Evolutionary conservation across 805 yeast genomes (phyloP), one percentile per base, ranked within the genome.

Genomic region (Groenewaldozyma tartarivorans): DNA sequence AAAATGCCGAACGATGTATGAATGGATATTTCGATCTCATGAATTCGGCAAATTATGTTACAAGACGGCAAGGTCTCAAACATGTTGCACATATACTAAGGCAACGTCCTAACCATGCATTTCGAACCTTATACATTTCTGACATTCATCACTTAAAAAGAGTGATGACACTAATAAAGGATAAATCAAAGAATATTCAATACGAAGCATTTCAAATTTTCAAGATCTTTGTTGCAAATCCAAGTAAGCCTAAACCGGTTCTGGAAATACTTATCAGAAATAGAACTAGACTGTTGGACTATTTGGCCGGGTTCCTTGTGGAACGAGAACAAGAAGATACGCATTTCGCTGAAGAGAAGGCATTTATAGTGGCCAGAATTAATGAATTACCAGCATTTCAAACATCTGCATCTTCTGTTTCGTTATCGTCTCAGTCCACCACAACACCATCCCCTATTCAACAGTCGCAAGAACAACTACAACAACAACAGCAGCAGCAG

Each of bases 141-240:
- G 79, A 80, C 40, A 77, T 92, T 1, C 86, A 80, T 39, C 87
- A 87, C 57, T 66, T 92, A 54, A 92, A 90, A 59, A 63, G 87
- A 41, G 74, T 85, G 20, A 92, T 92, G 98, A 71, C 81, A 29
- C 62, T 87, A 46, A 65, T 92, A 48, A 79, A 92, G 44, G 96
- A 90, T 60, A 83, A 81, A 61, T 85, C 94, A 48, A 83, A 81
- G 55, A 88, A 88, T 59, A 71, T 92, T 44, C 96, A 88, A 57
- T 62, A 76, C 41, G 97, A 92, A 59, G 87, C 95, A 3, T 92
- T 92, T 56, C 88, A 92, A 49, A 81, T 90, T 30, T 90, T 92
- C 66, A 92, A 90, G 63, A 82, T 88, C 31, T 86, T 92, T 61
- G 87, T 87, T n/a, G 97, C 96, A 3, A 92, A 92, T 60, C 98